phyloP scores from a whole-genome alignment of 306 rosid species.

The Pachyrhizus erosus region DNA sequence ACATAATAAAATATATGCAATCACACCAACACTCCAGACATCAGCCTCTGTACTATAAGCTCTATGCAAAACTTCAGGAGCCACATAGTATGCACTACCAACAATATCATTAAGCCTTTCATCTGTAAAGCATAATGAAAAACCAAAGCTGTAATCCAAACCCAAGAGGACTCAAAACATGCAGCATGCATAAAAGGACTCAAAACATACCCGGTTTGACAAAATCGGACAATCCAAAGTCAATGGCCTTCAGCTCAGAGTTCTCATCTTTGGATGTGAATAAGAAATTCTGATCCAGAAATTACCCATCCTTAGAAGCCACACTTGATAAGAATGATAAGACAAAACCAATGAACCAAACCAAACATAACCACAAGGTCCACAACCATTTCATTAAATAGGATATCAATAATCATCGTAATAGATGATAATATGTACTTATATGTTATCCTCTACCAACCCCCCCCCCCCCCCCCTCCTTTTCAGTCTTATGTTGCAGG shows the following conservation, averaged over 20 bases:
- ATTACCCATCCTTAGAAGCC: conserved; percentile 43
- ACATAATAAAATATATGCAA: conserved; percentile 89
- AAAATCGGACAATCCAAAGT: conserved; percentile 95
- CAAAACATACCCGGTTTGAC: conserved; percentile 77
- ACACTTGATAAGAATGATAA: conserved; percentile 25
- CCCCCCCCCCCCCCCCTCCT: no score
- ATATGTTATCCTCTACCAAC: not conserved
- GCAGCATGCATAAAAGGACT: not conserved
- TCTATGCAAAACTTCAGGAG: conserved; percentile 96
- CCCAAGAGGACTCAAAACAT: not conserved
- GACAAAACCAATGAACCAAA: not conserved
- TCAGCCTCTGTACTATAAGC: conserved; percentile 93
- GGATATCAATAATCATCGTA: conserved; percentile 13
- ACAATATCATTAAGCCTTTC: conserved; percentile 93
- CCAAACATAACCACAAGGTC: conserved; percentile 10
- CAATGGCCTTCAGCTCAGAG: conserved; percentile 93
- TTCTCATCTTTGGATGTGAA: conserved; percentile 79
- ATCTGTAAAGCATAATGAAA: conserved; percentile 63
- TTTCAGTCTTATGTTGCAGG: conserved; percentile 5
- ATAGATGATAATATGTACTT: not conserved
- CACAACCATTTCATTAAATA: conserved; percentile 31
- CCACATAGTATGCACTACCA: conserved; percentile 99
- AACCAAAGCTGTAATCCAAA: conserved; percentile 18
- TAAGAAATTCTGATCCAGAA: conserved; percentile 81
- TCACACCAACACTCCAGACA: conserved; percentile 94